Evolutionary conservation across 768 basidiomycete species (phyloP), one percentile per base, ranked within the genome.

Genomic region (Boletus rubescentipes): DNA sequence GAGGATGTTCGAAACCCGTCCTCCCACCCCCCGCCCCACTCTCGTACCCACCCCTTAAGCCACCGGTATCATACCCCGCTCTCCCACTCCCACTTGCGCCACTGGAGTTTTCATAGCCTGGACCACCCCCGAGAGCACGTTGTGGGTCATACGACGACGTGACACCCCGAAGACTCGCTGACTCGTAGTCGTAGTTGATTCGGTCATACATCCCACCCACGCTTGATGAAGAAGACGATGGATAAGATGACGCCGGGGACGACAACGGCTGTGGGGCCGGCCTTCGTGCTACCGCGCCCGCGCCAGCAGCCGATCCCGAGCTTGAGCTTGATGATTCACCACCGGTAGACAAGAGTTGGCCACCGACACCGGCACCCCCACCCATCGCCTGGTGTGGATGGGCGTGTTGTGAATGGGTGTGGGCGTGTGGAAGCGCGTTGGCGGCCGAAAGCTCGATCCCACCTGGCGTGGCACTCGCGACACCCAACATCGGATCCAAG

Each of bases 391-490:
- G 55, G 39, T 67, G 57, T 1, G 51, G 35, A 18, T 65, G 56
- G 8, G 54, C 4, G 31, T 58, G 60, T 0, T 58, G 60, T 0
- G 53, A 2, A 37, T 57, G 55, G 2, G 55, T 12, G 18, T 58
- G 59, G 11, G 41, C 5, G 39, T 62, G 58, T 7, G 62, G 36
- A 44, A 51, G 62, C 4, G 48, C 23, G 16, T 9, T 51, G 30
- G 55, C 38, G 12, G 50, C 49, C 2, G 69, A 57, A 32, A 70
- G 68, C 31, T 72, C 68, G 16, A 70, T 60, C n/a, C 69, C 69
- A 11, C 69, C 69, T 0, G 68, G 69, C 6, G 68, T 65, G 14
- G 61, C 69, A 36, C 68, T 70, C 9, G 70, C 70, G 11, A 68
- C 61, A 16, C 58, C 67, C 42, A 70, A 42, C 70, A 72, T 70